Conservation (phyloP, 768 basidiomycete species). For the Suillus luteus region DNA sequence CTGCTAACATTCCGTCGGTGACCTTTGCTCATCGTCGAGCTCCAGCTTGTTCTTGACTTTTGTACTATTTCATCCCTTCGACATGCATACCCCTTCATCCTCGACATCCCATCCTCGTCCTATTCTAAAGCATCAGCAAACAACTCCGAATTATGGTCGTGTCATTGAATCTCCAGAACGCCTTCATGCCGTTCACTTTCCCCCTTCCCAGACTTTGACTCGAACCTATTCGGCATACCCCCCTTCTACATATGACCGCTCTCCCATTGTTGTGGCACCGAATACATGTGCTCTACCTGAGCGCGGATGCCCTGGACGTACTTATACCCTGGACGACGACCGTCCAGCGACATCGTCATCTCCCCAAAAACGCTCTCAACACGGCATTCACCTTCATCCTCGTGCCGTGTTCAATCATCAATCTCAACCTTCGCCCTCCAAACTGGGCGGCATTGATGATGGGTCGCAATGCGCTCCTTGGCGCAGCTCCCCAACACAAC, state of each 20-base stretch:
- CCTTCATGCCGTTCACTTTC: conserved; percentile 52
- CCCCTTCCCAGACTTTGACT: conserved; percentile 39
- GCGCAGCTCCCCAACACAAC: conserved; percentile 31
- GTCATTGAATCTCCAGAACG: conserved; percentile 25
- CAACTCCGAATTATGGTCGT: conserved; percentile 23
- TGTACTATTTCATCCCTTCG: neutral
- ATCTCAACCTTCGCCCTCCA: conserved; percentile 5
- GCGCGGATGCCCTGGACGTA: conserved; percentile 74
- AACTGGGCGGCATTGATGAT: conserved; percentile 13
- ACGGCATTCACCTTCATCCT: conserved; percentile 49
- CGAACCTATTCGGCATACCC: conserved; percentile 46
- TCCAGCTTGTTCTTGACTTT: neutral
- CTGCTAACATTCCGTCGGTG: conserved; percentile 18
- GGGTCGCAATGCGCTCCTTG: conserved; percentile 18
- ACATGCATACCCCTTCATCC: conserved; percentile 16
- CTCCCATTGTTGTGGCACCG: conserved; percentile 72
- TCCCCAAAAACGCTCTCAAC: conserved; percentile 22
- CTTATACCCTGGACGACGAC: conserved; percentile 54
- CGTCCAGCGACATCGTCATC: conserved; percentile 17
- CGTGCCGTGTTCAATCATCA: conserved; percentile 34
- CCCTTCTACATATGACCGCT: conserved; percentile 66
- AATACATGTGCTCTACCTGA: conserved; percentile 78
- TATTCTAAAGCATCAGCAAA: conserved; percentile 55
- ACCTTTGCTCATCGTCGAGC: conserved; percentile 14
- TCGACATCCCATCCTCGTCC: conserved; percentile 42